phyloP scores from a whole-genome alignment of 176 grass and related monocot species.

The Neostapfia colusana region DNA sequence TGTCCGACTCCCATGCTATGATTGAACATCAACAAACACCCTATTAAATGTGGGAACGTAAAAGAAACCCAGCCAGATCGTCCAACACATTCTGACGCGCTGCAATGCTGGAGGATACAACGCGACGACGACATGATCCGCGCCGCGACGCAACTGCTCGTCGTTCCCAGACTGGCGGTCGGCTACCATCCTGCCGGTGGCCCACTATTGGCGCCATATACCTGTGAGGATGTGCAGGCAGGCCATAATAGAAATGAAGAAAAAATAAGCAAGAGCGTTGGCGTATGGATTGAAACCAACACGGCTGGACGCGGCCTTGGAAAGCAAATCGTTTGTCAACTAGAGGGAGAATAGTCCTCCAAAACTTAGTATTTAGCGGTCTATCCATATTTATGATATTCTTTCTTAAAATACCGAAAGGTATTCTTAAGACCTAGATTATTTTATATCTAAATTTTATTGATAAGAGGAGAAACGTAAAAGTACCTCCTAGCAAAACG shows the following conservation, averaged over 20 bases:
- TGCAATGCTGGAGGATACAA: not conserved
- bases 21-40: not conserved
- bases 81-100: not conserved
- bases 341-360: too few species aligned
- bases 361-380: too few species aligned
- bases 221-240: not conserved
- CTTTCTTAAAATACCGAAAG: too few species aligned
- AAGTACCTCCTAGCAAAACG: too few species aligned
- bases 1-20: not conserved
- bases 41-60: not conserved
- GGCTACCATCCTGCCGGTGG: not conserved
- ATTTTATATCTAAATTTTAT: too few species aligned
- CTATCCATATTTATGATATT: too few species aligned
- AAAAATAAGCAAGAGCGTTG: too few species aligned
- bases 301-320: too few species aligned
- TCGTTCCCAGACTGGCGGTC: constrained; percentile 25
- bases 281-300: not conserved
- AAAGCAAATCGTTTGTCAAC: too few species aligned
- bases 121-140: not conserved
- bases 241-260: not conserved
- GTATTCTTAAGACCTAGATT: too few species aligned
- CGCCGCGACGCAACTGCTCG: not conserved
- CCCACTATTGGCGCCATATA: not conserved
- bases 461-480: too few species aligned
- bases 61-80: not conserved